These are phyloP conservation scores for Astrephomene gubernaculifera DNA, from an alignment of 139 green algal species.

Conservation along the genomic window DNA sequence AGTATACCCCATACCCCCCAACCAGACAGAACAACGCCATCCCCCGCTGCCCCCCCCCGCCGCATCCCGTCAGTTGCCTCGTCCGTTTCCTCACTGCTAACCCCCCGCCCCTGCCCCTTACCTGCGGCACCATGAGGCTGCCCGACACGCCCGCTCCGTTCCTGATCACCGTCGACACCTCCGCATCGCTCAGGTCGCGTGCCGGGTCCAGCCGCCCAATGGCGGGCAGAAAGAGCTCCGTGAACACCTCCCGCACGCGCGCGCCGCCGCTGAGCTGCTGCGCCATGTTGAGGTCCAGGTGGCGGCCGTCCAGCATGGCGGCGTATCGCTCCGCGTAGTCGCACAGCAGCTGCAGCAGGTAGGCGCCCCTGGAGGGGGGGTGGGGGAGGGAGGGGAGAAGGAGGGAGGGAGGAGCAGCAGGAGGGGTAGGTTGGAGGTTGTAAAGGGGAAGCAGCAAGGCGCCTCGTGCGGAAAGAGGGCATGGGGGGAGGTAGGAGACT, in stretches of 20 bases:
- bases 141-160: constrained; percentile 90
- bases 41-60: no score
- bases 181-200: constrained; percentile 85
- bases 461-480: no score
- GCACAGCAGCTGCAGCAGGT: constrained; percentile 90
- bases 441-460: neutral
- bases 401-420: neutral
- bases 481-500: no score
- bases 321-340: constrained; percentile 83
- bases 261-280: constrained; percentile 31
- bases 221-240: constrained; percentile 36
- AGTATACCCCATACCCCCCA: neutral
- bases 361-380: constrained; percentile 45
- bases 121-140: constrained; percentile 42
- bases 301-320: constrained; percentile 88
- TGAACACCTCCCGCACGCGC: constrained; percentile 40
- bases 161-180: constrained; percentile 93
- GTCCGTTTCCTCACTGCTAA: neutral
- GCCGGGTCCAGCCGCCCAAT: constrained; percentile 59
- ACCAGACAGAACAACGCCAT: neutral
- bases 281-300: constrained; percentile 50
- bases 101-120: neutral
- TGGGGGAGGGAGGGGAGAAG: neutral
- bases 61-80: neutral
- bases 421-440: no score